Conservation (phyloP, 768 basidiomycete species). For the Amylocystis lapponica region DNA sequence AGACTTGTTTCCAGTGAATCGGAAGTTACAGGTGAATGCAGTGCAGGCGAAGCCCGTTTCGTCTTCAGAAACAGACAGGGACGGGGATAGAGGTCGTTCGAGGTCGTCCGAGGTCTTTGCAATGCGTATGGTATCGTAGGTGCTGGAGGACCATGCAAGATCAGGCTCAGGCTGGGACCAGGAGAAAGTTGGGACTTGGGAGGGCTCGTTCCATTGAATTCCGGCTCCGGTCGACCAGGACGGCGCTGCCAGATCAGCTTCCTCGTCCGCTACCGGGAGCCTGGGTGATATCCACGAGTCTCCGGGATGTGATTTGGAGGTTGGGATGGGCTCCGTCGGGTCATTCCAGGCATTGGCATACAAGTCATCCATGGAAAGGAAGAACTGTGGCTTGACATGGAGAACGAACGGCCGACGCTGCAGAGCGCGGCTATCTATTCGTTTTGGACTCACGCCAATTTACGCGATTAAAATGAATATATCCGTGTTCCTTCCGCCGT, state of each 20-base stretch:
- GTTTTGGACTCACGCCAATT: too few relatives aligned
- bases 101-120: constrained; percentile 17
- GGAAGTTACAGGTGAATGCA: neutral
- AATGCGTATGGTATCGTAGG: constrained; percentile 36
- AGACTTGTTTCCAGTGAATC: neutral
- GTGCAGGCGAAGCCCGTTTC: neutral
- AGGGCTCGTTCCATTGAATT: constrained; percentile 43
- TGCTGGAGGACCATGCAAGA: constrained; percentile 26
- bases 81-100: neutral
- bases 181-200: constrained; percentile 31
- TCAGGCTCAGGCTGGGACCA: constrained; percentile 33
- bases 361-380: constrained; percentile 62
- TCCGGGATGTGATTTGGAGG: neutral
- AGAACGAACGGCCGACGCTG: too few relatives aligned
- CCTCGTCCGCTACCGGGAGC: constrained; percentile 29
- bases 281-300: constrained; percentile 10
- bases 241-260: constrained; percentile 51
- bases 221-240: constrained; percentile 48
- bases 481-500: too few relatives aligned
- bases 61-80: too few relatives aligned
- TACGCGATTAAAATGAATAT: too few relatives aligned
- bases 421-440: too few relatives aligned
- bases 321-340: constrained; percentile 26
- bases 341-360: constrained; percentile 72
- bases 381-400: too few relatives aligned